phyloP scores from a whole-genome alignment of 106 monocot species.

The Allium sativum region DNA sequence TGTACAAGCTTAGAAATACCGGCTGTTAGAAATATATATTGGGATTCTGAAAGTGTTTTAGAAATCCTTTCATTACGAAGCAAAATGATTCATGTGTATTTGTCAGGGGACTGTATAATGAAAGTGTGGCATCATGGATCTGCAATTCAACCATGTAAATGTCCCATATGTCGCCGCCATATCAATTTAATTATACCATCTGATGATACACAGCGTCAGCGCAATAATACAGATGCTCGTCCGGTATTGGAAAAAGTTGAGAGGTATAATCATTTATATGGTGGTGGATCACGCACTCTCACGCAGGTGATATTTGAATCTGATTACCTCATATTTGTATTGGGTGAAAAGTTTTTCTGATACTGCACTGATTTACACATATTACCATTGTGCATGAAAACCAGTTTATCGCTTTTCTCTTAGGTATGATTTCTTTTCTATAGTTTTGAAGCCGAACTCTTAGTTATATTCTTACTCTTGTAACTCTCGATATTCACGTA shows the following conservation, averaged over 20 bases:
- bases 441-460: too few relatives aligned
- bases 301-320: slow-evolving; percentile 41
- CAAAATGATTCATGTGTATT: background rate
- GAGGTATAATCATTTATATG: slow-evolving; percentile 74
- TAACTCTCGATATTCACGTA: too few relatives aligned
- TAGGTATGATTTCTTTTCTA: too few relatives aligned
- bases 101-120: slow-evolving; percentile 70
- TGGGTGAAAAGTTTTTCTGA: background rate
- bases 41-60: too few relatives aligned
- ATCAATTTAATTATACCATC: slow-evolving; percentile 78
- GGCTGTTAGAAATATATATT: too few relatives aligned
- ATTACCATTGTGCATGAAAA: too few relatives aligned
- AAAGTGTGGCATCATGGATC: slow-evolving; percentile 81
- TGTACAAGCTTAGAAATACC: too few relatives aligned
- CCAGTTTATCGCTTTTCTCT: too few relatives aligned
- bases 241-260: slow-evolving; percentile 41
- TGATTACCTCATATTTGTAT: background rate
- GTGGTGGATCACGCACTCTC: slow-evolving; percentile 47
- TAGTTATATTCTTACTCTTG: too few relatives aligned
- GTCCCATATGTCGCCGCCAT: slow-evolving; percentile 77
- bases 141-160: slow-evolving; percentile 77
- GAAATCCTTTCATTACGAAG: too few relatives aligned
- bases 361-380: too few relatives aligned
- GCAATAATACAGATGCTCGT: slow-evolving; percentile 27
- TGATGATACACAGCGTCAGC: slow-evolving; percentile 14